These are phyloP conservation scores for Globisporangium cylindrosporum DNA, from an alignment of 352 stramenopile genomes.

Conservation along the genomic window DNA sequence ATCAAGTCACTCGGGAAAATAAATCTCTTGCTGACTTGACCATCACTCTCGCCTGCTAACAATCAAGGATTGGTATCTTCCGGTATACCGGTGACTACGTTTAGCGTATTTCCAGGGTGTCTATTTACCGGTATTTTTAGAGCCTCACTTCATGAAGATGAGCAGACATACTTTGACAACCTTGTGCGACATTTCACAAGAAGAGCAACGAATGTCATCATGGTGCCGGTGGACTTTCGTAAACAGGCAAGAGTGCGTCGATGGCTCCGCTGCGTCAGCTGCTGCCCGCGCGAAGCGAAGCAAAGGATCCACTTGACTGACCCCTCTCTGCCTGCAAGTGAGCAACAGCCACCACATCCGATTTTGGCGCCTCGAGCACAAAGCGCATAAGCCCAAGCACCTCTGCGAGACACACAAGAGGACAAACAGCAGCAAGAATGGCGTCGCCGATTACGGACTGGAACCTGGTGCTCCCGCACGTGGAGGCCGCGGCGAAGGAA, in stretches of 20 bases:
- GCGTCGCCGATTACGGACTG: conserved; percentile 28
- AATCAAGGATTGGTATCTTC: too few relatives aligned
- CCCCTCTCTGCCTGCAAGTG: neutral
- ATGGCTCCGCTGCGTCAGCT: neutral
- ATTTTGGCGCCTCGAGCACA: neutral
- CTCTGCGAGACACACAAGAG: neutral
- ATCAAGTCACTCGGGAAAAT: too few relatives aligned
- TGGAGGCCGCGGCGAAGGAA: conserved; percentile 29
- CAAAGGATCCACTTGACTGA: neutral
- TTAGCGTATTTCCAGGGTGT: too few relatives aligned
- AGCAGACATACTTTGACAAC: neutral
- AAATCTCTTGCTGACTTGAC: too few relatives aligned
- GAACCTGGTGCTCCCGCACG: conserved; percentile 28
- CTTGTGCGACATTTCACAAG: neutral
- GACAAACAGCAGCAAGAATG: neutral
- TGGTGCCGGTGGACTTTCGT: neutral
- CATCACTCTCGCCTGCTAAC: too few relatives aligned
- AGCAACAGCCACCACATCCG: conserved; percentile 1
- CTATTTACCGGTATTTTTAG: too few relatives aligned
- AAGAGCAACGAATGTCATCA: conserved; percentile 1
- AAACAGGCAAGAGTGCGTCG: neutral
- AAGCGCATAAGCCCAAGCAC: neutral
- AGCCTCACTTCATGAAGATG: too few relatives aligned
- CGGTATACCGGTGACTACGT: too few relatives aligned
- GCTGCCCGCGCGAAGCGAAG: neutral